phyloP scores from a whole-genome alignment of 805 yeast species.

The Ogataea nonfermentans region DNA sequence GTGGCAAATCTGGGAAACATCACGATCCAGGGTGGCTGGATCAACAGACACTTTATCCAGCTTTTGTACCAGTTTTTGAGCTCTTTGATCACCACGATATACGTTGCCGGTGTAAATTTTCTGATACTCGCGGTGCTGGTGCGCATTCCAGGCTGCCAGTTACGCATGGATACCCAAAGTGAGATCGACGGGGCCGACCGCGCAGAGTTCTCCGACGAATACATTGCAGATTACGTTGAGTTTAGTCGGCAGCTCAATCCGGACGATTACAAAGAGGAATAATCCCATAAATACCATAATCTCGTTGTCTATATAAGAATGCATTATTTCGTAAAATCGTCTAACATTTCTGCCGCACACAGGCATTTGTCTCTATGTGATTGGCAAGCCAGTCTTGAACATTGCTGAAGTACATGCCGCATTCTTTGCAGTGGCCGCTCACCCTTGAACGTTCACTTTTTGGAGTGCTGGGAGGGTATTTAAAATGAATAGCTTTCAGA shows the following conservation, averaged over 20 bases:
- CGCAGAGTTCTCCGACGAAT: conserved; percentile 81
- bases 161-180: conserved; percentile 72
- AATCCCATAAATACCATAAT: conserved; percentile 3
- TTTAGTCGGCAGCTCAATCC: conserved; percentile 73
- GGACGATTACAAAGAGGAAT: conserved; percentile 18
- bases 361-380: conserved; percentile 60
- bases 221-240: conserved; percentile 89
- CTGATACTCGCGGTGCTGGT: conserved; percentile 57
- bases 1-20: conserved; percentile 73
- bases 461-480: conserved; percentile 82
- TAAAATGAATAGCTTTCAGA: conserved; percentile 83
- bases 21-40: conserved; percentile 80
- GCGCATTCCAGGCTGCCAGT: conserved; percentile 71
- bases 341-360: conserved; percentile 25
- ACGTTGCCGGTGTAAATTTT: conserved; percentile 65
- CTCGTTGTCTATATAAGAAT: conserved; percentile 1
- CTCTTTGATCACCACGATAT: conserved; percentile 50
- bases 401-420: conserved; percentile 60
- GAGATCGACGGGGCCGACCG: conserved; percentile 81
- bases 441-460: conserved; percentile 70
- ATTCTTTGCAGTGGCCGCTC: conserved; percentile 74
- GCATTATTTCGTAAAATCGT: conserved; percentile 4
- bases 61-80: conserved; percentile 62
- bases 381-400: conserved; percentile 78
- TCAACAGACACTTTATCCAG: conserved; percentile 81